Evolutionary conservation across 2,329 filamentous ascomycete genomes (phyloP).

Genomic region (Ophiocordyceps unilateralis): DNA sequence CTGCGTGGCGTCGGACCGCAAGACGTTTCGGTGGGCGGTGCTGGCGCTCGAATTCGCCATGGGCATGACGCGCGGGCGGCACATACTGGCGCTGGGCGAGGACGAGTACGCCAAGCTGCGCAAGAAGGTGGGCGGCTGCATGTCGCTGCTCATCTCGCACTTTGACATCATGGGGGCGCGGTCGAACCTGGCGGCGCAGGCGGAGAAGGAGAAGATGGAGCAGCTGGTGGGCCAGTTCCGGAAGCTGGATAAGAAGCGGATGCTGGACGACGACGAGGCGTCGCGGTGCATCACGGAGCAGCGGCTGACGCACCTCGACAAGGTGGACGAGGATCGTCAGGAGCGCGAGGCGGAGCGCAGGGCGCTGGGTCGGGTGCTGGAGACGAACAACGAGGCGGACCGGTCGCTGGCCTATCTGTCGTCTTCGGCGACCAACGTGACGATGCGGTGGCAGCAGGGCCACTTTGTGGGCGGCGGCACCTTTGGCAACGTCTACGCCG

Average conservation of each 20-base stretch:
- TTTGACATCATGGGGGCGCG: constrained; percentile 98
- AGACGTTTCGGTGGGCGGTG: constrained; percentile 95
- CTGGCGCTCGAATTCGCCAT: constrained; percentile 91
- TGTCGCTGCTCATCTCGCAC: constrained; percentile 92
- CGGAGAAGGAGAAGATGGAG: constrained; percentile 78
- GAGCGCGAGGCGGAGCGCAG: constrained; percentile 73
- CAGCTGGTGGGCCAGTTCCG: constrained; percentile 60
- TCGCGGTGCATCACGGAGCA: constrained; percentile 56
- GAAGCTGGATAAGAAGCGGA: constrained; percentile 58
- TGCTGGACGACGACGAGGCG: constrained; percentile 72
- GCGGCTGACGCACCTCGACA: constrained; percentile 53
- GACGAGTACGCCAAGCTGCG: constrained; percentile 72
- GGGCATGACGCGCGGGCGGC: constrained; percentile 87
- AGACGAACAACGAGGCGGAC: constrained; percentile 91
- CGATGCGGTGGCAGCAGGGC: constrained; percentile 95
- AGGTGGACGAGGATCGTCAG: constrained; percentile 62
- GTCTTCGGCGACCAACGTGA: constrained; percentile 86
- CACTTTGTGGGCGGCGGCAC: constrained; percentile 94
- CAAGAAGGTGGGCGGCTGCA: constrained; percentile 85
- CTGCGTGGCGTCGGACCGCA: constrained; percentile 81
- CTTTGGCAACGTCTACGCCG: constrained; percentile 93
- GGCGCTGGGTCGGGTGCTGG: constrained; percentile 74
- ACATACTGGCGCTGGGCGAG: constrained; percentile 80
- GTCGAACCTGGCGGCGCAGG: constrained; percentile 82
- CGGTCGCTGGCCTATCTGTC: constrained; percentile 86